phyloP scores from a whole-genome alignment of 2,329 filamentous ascomycete species.

The Periconia sp. region DNA sequence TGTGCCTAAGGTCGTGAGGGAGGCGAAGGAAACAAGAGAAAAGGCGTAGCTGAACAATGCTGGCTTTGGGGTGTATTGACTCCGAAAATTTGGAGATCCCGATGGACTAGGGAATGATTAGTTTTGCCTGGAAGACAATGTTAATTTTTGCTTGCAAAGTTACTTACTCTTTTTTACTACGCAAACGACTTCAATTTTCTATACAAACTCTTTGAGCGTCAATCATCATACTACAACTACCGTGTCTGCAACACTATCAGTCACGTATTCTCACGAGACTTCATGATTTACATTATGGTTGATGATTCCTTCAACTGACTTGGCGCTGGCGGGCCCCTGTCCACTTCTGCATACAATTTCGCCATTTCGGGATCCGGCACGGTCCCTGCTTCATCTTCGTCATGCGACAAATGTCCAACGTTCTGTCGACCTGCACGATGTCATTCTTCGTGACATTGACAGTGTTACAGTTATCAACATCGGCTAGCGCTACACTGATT shows the following conservation, averaged over 20 bases:
- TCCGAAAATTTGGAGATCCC: too few relatives aligned
- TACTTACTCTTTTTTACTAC: background rate
- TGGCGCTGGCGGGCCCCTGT: slow-evolving; percentile 6
- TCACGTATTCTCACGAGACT: too few relatives aligned
- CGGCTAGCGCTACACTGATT: slow-evolving; percentile 6
- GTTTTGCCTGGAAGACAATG: too few relatives aligned
- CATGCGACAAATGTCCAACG: slow-evolving; percentile 6
- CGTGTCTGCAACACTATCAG: background rate
- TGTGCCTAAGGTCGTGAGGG: background rate
- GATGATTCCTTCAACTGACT: background rate
- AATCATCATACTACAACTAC: background rate
- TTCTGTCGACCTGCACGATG: slow-evolving; percentile 12
- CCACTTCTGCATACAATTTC: slow-evolving; percentile 9
- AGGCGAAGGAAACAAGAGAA: background rate
- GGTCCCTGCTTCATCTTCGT: background rate
- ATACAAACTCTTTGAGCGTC: slow-evolving; percentile 5
- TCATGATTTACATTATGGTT: too few relatives aligned
- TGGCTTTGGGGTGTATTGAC: background rate
- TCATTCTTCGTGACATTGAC: slow-evolving; percentile 7
- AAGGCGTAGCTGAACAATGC: background rate
- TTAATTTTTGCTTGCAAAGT: too few relatives aligned
- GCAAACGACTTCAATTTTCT: slow-evolving; percentile 12
- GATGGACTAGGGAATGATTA: too few relatives aligned
- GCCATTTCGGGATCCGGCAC: slow-evolving; percentile 5
- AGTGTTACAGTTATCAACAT: slow-evolving; percentile 10